Conservation (phyloP, 805 yeast species). For the Barnettozyma californica region DNA sequence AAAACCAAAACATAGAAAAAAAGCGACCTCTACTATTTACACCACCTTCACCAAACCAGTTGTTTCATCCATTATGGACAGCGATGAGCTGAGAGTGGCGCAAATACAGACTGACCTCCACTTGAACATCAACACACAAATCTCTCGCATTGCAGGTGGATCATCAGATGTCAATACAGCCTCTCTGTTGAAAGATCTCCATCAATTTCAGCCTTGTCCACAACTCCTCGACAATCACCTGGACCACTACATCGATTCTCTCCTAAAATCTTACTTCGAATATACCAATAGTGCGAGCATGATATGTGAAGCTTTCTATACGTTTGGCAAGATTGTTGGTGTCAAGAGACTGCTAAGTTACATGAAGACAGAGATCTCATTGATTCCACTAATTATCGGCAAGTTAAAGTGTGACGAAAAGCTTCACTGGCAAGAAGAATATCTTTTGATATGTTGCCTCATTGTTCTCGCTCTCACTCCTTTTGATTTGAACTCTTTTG, state of each 20-base stretch:
- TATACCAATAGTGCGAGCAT: background rate
- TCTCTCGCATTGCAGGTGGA: conserved; percentile 1
- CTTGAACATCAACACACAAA: conserved; percentile 4
- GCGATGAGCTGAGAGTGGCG: conserved; percentile 27
- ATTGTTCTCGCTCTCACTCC: conserved; percentile 69
- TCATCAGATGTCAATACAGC: background rate
- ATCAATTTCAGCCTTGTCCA: conserved; percentile 51
- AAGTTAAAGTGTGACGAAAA: conserved; percentile 15
- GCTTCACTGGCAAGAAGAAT: conserved; percentile 41
- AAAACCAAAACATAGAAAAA: background rate
- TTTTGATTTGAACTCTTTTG: conserved; percentile 47
- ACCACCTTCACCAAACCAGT: no score
- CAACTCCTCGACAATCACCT: conserved; percentile 42
- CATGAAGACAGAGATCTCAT: conserved; percentile 53
- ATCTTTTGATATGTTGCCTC: conserved; percentile 63
- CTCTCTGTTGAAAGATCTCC: conserved; percentile 26
- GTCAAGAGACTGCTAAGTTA: conserved; percentile 53
- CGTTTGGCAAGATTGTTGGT: conserved; percentile 60
- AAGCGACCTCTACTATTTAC: no score
- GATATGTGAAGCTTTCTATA: conserved; percentile 41
- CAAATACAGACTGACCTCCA: conserved; percentile 22
- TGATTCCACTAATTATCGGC: conserved; percentile 35
- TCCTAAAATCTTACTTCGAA: conserved; percentile 28
- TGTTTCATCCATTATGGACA: conserved; percentile 22
- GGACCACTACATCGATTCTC: conserved; percentile 26